A percentile compares a stretch with the other conserved stretches of the same genome.
phyloP scores from a whole-genome alignment of 305 asterid genomes.

The Fraxinus ornus region DNA sequence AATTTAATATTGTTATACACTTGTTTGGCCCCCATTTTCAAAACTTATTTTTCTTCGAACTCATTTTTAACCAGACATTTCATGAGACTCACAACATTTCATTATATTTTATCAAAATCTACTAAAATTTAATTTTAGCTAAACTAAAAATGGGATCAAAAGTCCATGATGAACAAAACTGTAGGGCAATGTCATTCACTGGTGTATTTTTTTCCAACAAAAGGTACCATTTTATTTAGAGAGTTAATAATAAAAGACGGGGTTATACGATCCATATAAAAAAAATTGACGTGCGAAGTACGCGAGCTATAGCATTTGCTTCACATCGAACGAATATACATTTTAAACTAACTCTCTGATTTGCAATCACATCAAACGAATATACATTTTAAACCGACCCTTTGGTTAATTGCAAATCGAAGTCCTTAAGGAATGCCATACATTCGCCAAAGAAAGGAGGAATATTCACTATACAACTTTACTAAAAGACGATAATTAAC shows the following conservation, averaged over 20 bases:
- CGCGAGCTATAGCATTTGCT: not conserved
- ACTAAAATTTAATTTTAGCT: not conserved
- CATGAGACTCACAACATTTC: not conserved
- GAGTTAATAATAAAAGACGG: not conserved
- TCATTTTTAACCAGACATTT: not conserved
- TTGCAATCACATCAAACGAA: not conserved
- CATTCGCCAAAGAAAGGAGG: not conserved
- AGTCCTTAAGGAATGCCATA: not conserved
- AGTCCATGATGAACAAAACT: not conserved
- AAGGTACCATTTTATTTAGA: not conserved
- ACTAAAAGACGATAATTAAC: not conserved
- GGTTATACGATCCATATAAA: not conserved
- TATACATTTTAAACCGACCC: not conserved
- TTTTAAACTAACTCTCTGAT: not conserved
- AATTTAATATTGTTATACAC: constrained; percentile 30
- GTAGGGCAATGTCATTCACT: not conserved
- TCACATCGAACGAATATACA: not conserved
- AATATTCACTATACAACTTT: not conserved
- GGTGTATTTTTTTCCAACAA: not conserved
- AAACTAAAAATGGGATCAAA: not conserved
- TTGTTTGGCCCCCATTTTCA: not conserved
- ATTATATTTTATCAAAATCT: not conserved
- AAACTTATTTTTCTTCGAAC: not conserved
- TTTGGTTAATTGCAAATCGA: not conserved
- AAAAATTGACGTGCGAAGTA: not conserved